Conservation (phyloP, 2,329 filamentous ascomycete species). For the Colletotrichum liriopes region DNA sequence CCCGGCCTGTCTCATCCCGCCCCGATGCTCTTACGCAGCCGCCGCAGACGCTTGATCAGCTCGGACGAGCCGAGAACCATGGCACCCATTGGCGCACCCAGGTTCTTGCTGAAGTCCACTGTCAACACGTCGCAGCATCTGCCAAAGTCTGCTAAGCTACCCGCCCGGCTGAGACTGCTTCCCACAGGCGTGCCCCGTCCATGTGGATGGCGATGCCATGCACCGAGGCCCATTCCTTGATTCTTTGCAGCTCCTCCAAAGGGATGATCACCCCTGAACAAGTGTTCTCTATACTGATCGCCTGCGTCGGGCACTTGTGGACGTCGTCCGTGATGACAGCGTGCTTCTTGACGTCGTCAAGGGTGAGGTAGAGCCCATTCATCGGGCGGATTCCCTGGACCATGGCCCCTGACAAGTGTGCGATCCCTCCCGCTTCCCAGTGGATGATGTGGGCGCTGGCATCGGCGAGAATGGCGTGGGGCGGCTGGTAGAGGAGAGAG, state of each 20-base stretch:
- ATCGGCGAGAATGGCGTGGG: slow-evolving; percentile 80
- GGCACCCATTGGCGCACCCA: slow-evolving; percentile 68
- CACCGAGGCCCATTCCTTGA: slow-evolving; percentile 74
- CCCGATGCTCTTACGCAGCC: slow-evolving; percentile 87
- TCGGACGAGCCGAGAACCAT: slow-evolving; percentile 61
- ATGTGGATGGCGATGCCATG: slow-evolving; percentile 63
- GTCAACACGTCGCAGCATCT: slow-evolving; percentile 72
- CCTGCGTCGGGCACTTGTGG: slow-evolving; percentile 58
- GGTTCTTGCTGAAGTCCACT: slow-evolving; percentile 68
- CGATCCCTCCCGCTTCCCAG: slow-evolving; percentile 70
- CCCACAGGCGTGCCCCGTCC: slow-evolving; percentile 69
- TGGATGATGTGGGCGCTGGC: slow-evolving; percentile 77
- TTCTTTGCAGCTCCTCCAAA: slow-evolving; percentile 73
- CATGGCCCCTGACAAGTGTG: slow-evolving; percentile 76
- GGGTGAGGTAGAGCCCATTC: slow-evolving; percentile 59
- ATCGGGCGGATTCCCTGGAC: slow-evolving; percentile 61
- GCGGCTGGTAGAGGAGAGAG: slow-evolving; percentile 78
- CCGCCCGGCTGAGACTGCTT: slow-evolving; percentile 62
- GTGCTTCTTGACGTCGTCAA: slow-evolving; percentile 57
- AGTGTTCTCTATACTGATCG: slow-evolving; percentile 61
- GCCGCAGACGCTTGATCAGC: slow-evolving; percentile 78
- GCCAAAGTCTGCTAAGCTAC: slow-evolving; percentile 59
- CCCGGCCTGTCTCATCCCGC: slow-evolving; percentile 83
- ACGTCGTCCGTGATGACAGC: slow-evolving; percentile 58
- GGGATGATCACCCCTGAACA: slow-evolving; percentile 77